Base-by-base conservation (phyloP, 306 rosid genomes). In the Inga laurina region DNA sequence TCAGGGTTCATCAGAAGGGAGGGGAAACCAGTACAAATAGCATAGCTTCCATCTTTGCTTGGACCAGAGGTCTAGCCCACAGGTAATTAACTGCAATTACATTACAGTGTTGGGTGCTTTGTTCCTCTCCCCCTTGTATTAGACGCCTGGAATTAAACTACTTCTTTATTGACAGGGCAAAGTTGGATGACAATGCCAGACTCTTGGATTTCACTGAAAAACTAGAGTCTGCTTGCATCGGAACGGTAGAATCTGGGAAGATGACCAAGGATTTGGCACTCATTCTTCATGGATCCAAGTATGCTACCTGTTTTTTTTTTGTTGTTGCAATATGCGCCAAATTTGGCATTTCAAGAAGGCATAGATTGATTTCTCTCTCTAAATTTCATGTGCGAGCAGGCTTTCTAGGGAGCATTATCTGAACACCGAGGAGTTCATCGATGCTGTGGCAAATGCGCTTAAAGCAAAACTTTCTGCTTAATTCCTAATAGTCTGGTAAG, bases 201-300 rank as follows among this genome's bases (percentile, higher is more conserved):
- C 97, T 96, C 56, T 79, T 90, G 84, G 91, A 87, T 0, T 96
- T 96, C 92, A 91, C 98, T 34, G 85, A 87, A 83, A 94, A 96
- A 57, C 89, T 96, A 79, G 99, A 96, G 88, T 88, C 84, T 66
- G 97, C 99, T 82, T 96, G 98, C 89, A 75, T 96, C 74, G 91
- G 89, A 74, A 68, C 79, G 7, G 99, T 96, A 64, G 99, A 96
- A 88, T 85, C 94, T 45, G 99, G 99, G 76, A 96, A 94, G 90
- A 96, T 96, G 99, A 96, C 99, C 79, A 96, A 96, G 99, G 99
- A 96, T 88, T 95, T 96, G 89, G 99, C 99, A 49, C 93, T 96
- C 77, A 90, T 96, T 83, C 67, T 87, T 86, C 97, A 96, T 82
- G 99, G 99, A 79, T 83, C 98, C 48, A 91, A 90, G 99, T 96